Conservation (phyloP, 768 basidiomycete genomes). For the Hypsizygus marmoreus region DNA sequence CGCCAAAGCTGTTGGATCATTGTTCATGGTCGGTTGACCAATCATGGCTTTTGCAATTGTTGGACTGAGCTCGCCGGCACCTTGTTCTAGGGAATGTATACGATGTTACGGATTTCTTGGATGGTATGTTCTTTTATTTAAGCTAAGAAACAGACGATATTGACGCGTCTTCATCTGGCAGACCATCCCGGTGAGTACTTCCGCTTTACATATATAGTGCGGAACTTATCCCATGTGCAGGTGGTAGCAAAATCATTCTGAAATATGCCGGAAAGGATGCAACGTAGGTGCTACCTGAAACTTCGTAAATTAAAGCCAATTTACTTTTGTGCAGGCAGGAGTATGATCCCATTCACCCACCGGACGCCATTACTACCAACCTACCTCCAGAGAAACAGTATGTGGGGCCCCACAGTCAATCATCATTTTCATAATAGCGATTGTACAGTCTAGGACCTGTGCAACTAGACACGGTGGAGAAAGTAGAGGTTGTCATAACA, state of each 20-base stretch:
- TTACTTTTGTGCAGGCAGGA: slow-evolving; percentile 48
- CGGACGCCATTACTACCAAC: slow-evolving; percentile 73
- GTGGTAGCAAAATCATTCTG: slow-evolving; percentile 82
- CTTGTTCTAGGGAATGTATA: slow-evolving; percentile 80
- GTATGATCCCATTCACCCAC: slow-evolving; percentile 91
- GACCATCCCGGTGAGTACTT: slow-evolving; percentile 61
- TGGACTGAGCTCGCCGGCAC: too few relatives aligned
- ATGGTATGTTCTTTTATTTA: slow-evolving; percentile 42
- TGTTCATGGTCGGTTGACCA: slow-evolving; percentile 65
- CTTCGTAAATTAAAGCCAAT: neutral
- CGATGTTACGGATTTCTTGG: slow-evolving; percentile 78
- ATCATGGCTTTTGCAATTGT: too few relatives aligned
- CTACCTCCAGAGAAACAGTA: slow-evolving; percentile 86
- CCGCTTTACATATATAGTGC: neutral
- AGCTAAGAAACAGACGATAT: neutral
- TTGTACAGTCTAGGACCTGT: slow-evolving; percentile 64
- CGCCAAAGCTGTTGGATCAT: slow-evolving; percentile 81
- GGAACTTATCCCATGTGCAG: slow-evolving; percentile 31
- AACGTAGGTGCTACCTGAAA: slow-evolving; percentile 53
- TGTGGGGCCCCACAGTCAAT: slow-evolving; percentile 19
- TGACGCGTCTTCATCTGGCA: slow-evolving; percentile 20
- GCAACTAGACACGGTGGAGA: slow-evolving; percentile 66
- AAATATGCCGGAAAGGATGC: slow-evolving; percentile 91
- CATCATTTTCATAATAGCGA: slow-evolving; percentile 5
- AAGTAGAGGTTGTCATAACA: slow-evolving; percentile 62